These are phyloP conservation scores for Phytophthora pluvialis DNA, from an alignment of 352 stramenopile species.

Conservation along the genomic window DNA sequence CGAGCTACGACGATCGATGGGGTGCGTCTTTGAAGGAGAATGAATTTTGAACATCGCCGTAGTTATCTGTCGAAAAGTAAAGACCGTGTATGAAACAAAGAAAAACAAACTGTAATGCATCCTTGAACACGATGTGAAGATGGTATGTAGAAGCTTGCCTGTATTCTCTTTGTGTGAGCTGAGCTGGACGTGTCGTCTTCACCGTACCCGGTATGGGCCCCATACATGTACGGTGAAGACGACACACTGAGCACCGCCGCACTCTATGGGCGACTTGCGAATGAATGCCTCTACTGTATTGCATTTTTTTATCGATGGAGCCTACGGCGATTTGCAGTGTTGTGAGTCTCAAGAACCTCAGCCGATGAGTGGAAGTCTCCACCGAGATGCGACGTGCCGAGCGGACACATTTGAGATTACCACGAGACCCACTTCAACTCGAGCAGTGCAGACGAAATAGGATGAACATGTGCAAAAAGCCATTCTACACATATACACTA, in stretches of 20 bases:
- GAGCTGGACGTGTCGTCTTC: constrained; percentile 8
- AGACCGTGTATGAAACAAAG: constrained; percentile 37
- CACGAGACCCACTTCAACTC: constrained; percentile 6
- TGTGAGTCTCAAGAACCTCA: background rate
- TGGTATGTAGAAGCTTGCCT: background rate
- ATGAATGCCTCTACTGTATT: background rate
- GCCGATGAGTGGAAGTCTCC: background rate
- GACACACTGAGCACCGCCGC: constrained; percentile 1
- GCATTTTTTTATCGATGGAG: constrained; percentile 20
- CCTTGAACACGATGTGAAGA: constrained; percentile 11
- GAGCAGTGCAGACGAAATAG: background rate
- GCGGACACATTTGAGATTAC: constrained; percentile 4
- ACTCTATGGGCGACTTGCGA: constrained; percentile 22
- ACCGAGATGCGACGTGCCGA: constrained; percentile 12
- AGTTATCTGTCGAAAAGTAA: constrained; percentile 17
- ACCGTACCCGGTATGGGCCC: background rate
- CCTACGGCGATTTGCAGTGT: constrained; percentile 20
- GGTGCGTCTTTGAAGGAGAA: constrained; percentile 43
- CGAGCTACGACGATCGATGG: constrained; percentile 37
- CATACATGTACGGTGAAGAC: no score
- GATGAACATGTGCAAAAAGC: no score
- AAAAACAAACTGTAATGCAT: constrained; percentile 8
- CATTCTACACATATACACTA: no score
- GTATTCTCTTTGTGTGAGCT: background rate
- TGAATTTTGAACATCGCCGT: constrained; percentile 26